Evolutionary conservation across 768 basidiomycete genomes (phyloP).

Genomic region (Epithele typhae): DNA sequence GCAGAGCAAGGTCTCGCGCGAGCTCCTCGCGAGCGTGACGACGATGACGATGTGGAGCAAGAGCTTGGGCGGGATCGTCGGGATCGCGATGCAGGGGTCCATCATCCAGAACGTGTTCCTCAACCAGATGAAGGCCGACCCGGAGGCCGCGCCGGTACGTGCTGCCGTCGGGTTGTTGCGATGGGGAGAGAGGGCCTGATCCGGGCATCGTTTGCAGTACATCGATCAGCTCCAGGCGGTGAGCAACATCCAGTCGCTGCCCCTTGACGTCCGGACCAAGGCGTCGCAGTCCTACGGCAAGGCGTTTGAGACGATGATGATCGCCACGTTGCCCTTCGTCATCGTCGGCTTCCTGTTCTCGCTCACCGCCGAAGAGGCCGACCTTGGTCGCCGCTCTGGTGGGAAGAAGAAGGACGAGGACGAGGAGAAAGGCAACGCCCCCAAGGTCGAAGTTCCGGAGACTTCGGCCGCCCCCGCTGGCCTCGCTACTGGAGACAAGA

Average conservation of each 20-base stretch:
- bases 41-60: constrained; percentile 13
- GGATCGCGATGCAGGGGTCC: constrained; percentile 4
- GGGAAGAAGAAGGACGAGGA: neutral
- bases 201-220: neutral
- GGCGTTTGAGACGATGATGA: constrained; percentile 5
- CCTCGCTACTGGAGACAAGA: too few species aligned
- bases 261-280: neutral
- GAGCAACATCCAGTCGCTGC: neutral
- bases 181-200: neutral
- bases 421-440: neutral
- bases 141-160: constrained; percentile 1
- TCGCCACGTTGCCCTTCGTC: constrained; percentile 1
- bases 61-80: constrained; percentile 4
- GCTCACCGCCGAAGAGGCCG: neutral
- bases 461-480: neutral
- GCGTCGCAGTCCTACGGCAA: constrained; percentile 1
- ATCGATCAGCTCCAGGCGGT: neutral
- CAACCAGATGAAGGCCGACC: neutral
- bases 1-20: constrained; percentile 6
- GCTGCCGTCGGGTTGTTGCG: neutral
- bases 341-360: constrained; percentile 3
- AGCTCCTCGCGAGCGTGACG: constrained; percentile 4
- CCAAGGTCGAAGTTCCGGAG: neutral
- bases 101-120: constrained; percentile 5
- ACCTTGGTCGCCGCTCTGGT: neutral